These are phyloP conservation scores for Colletotrichum melonis DNA, from an alignment of 2,329 filamentous ascomycete genomes.

Conservation along the genomic window DNA sequence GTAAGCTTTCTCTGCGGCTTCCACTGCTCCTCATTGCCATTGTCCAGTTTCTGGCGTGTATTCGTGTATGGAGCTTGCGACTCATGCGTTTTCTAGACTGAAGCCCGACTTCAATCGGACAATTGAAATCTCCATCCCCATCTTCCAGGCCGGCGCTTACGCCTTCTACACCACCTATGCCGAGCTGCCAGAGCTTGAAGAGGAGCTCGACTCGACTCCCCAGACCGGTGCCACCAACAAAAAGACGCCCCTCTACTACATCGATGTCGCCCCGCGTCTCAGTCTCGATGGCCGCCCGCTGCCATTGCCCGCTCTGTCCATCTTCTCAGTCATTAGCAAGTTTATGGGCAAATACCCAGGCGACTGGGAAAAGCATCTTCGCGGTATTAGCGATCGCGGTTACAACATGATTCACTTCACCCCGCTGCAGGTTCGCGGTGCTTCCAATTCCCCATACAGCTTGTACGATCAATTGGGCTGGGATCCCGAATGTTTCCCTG, in stretches of 20 bases:
- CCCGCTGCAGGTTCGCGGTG: constrained; percentile 87
- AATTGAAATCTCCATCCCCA: constrained; percentile 89
- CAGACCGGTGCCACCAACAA: constrained; percentile 65
- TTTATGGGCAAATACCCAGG: constrained; percentile 94
- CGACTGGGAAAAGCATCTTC: constrained; percentile 91
- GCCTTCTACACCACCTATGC: constrained; percentile 95
- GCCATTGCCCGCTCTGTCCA: constrained; percentile 86
- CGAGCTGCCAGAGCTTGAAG: constrained; percentile 82
- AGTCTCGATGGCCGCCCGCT: constrained; percentile 78
- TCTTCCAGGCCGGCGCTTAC: constrained; percentile 86
- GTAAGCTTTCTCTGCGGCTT: constrained; percentile 64
- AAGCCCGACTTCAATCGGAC: constrained; percentile 92
- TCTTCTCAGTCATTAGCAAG: constrained; percentile 96
- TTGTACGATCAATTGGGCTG: constrained; percentile 92
- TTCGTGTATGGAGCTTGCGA: neutral
- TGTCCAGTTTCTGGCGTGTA: neutral
- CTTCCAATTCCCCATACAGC: constrained; percentile 97
- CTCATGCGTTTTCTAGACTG: constrained; percentile 65
- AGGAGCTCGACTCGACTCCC: constrained; percentile 59
- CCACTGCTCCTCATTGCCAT: neutral
- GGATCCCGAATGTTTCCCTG: constrained; percentile 84
- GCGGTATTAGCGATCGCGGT: constrained; percentile 87
- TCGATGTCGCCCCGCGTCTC: constrained; percentile 89
- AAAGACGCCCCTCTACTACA: constrained; percentile 85
- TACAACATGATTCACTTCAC: constrained; percentile 99